Base-by-base conservation (phyloP, 1,284 basidiomycete genomes). In the Pterula multifida region DNA sequence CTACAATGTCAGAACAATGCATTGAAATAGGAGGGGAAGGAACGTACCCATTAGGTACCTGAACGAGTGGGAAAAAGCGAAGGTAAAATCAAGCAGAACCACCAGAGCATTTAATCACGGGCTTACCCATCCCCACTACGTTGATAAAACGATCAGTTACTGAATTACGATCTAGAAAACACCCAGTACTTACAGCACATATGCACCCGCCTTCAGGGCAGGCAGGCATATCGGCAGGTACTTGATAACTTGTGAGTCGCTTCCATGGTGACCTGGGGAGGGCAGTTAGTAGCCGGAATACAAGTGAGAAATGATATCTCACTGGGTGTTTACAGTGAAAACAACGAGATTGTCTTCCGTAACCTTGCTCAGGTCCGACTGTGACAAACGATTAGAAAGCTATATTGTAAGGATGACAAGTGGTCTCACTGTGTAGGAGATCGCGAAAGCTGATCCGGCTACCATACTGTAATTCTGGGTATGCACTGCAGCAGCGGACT, bases 171-270 rank as follows among this genome's bases (percentile, higher is more conserved):
- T 47, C n/a, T 11, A 6, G 23, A 23, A 24, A 48, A 22, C 17
- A 47, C 13, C 36, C 22, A 17, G 19, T 0, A 66, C 71, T 60
- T 53, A 73, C 71, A 55, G 67, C 67, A 60, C 72, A 75, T 42
- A 67, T 72, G 50, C 73, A 76, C 3, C 73, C 73, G 23, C 58
- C 71, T 3, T 59, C 50, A 44, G 73, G 72, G 56, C 73, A 75
- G 11, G 69, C 62, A 44, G 73, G 73, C 57, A 75, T 59, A 15
- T 60, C 64, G 15, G 66, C 62, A n/a, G 72, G 73, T 19, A 75
- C 72, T 19, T 69, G 61, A 55, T 73, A 76, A 9, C 57, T 60
- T 3, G 68, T 60, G 1, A 70, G 24, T 25, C 72, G 68, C 56
- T 68, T 70, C 70, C 70, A 75, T 3, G 73, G 73, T 2, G 73